Evolutionary conservation across 768 basidiomycete genomes (phyloP).

Genomic region (Tylopilus sp.): DNA sequence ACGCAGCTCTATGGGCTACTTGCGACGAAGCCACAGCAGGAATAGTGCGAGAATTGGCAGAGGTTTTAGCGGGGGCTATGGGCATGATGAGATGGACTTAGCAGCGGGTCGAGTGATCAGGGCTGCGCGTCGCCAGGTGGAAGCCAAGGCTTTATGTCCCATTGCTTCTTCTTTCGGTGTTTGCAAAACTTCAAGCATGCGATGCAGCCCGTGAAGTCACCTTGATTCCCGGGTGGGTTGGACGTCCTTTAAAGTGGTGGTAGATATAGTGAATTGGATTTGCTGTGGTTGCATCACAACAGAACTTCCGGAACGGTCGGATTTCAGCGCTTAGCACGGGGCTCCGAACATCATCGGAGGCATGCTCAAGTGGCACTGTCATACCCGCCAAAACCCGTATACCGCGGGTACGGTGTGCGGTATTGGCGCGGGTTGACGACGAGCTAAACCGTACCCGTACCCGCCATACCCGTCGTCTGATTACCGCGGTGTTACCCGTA

Average conservation of each 20-base stretch:
- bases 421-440: neutral
- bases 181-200: neutral
- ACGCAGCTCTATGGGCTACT: too few species aligned
- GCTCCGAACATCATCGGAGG: too few species aligned
- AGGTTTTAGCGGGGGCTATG: too few species aligned
- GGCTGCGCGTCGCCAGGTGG: too few species aligned
- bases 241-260: neutral
- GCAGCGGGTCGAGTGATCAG: too few species aligned
- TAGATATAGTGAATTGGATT: neutral
- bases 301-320: too few species aligned
- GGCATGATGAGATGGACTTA: too few species aligned
- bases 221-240: neutral
- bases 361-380: too few species aligned
- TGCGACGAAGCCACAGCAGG: too few species aligned
- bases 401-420: neutral
- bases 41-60: too few species aligned
- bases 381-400: neutral
- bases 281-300: too few species aligned
- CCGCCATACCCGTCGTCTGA: neutral
- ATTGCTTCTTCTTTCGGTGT: neutral
- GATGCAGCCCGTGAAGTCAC: neutral
- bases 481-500: neutral
- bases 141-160: neutral
- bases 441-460: neutral
- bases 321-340: too few species aligned